phyloP scores from a whole-genome alignment of 2,329 filamentous ascomycete genomes.

The Pseudocercospora fijiensis region DNA sequence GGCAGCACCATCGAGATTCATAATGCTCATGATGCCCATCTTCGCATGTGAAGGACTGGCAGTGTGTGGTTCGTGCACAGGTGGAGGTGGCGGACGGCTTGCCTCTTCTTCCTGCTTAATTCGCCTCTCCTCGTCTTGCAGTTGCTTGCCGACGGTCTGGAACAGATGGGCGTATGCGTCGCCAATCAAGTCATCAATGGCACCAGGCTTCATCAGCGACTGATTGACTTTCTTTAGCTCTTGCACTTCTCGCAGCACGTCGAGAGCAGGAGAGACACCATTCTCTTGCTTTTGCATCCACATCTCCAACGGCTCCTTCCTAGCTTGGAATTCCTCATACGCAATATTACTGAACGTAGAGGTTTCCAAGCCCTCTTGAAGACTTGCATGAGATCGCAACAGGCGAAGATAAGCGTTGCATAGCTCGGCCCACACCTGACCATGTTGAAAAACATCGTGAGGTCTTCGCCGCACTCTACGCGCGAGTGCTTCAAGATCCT shows the following conservation, averaged over 20 bases:
- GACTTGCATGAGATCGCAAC: slow-evolving; percentile 57
- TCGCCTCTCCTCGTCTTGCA: slow-evolving; percentile 49
- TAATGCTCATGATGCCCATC: slow-evolving; percentile 38
- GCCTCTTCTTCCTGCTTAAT: slow-evolving; percentile 33
- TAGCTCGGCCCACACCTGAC: slow-evolving; percentile 62
- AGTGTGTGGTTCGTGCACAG: slow-evolving; percentile 17
- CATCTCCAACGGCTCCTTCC: slow-evolving; percentile 59
- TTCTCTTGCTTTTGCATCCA: slow-evolving; percentile 56
- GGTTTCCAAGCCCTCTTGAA: slow-evolving; percentile 64
- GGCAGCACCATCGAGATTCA: slow-evolving; percentile 37
- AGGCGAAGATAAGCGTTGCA: slow-evolving; percentile 58
- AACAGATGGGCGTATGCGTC: slow-evolving; percentile 84
- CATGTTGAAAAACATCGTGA: slow-evolving; percentile 67
- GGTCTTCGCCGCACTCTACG: slow-evolving; percentile 79
- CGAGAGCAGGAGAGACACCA: slow-evolving; percentile 52
- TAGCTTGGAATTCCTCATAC: slow-evolving; percentile 63
- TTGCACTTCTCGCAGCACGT: slow-evolving; percentile 64
- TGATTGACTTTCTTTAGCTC: slow-evolving; percentile 79
- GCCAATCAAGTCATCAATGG: slow-evolving; percentile 89
- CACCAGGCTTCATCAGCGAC: slow-evolving; percentile 77
- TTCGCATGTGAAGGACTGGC: slow-evolving; percentile 30
- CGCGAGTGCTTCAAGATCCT: slow-evolving; percentile 73
- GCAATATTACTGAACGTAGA: slow-evolving; percentile 62
- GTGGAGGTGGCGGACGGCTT: slow-evolving; percentile 19
- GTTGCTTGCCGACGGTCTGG: slow-evolving; percentile 60